Evolutionary conservation across 2,329 filamentous ascomycete species (phyloP), one percentile per base, ranked within the genome.

Genomic region (Ceratocystis variospora): DNA sequence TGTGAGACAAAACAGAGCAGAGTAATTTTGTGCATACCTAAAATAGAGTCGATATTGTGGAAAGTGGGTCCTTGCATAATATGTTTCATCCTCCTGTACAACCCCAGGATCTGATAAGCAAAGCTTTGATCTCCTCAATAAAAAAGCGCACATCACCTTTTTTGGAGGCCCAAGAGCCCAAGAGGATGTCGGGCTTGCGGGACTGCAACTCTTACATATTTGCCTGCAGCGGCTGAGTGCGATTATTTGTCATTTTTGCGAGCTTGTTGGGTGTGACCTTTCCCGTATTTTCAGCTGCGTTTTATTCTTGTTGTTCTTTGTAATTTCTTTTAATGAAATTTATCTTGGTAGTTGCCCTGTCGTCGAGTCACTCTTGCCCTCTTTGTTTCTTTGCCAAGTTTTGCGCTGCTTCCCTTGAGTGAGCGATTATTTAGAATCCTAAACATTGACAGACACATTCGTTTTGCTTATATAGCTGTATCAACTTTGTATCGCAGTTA

Each of bases 101-200:
- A 50, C 44, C 44, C 31, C 25, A 50, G 61, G 45, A 63, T 63
- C 61, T 63, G 61, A 63, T 63, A 63, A 63, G 44, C 12, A 15
- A 19, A 57, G 53, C 53, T 37, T 37, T 59, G 22, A 55, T 55
- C 25, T 22, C 50, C 25, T 59, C 17, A 37, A 4, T 17, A 59
- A 28, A 59, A 19, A 33, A 8, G 15, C 15, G 28, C 28, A 59
- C 28, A 37, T 25, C 5, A n/a, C 17, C 4, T 4, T 8, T 37
- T 41, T 15, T 41, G 4, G 37, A 41, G 37, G 37, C 12, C 10
- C 37, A 41, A 15, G 22, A 28, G 48, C 19, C 22, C 2, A 10
- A 28, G 22, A 4, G 28, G 28, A 19, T n/a, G 28, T 33, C 28
- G 28, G 55, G 15, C 10, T 59, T 37, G 12, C 55, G 53, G 33